Conservation (phyloP, 768 basidiomycete genomes). For the Dioszegia crocea region DNA sequence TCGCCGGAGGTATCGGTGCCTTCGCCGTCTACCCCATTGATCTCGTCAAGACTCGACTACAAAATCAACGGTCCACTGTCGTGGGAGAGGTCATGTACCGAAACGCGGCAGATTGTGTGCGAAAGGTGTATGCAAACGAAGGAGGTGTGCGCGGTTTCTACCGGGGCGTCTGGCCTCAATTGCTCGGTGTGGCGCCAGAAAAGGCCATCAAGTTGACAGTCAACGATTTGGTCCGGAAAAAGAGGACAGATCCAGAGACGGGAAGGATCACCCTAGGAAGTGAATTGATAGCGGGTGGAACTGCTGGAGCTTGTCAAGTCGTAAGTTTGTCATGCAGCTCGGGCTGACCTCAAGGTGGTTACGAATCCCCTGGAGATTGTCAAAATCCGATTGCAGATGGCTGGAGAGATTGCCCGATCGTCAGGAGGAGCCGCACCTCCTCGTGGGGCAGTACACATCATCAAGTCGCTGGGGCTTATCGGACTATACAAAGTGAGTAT, state of each 20-base stretch:
- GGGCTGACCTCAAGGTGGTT: slow-evolving; percentile 62
- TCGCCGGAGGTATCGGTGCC: slow-evolving; percentile 90
- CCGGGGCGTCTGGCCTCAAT: slow-evolving; percentile 88
- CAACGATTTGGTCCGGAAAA: slow-evolving; percentile 80
- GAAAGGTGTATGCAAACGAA: slow-evolving; percentile 90
- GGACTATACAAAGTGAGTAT: slow-evolving; percentile 68
- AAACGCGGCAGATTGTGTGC: slow-evolving; percentile 90
- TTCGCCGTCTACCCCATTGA: slow-evolving; percentile 97
- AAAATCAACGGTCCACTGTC: slow-evolving; percentile 94
- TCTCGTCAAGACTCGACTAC: slow-evolving; percentile 63
- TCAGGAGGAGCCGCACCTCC: slow-evolving; percentile 65
- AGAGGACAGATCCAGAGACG: slow-evolving; percentile 88
- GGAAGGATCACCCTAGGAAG: slow-evolving; percentile 85
- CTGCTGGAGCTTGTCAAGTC: slow-evolving; percentile 95
- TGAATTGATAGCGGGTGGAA: slow-evolving; percentile 87
- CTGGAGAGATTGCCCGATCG: slow-evolving; percentile 80
- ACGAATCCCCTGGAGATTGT: slow-evolving; percentile 76
- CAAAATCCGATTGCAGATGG: slow-evolving; percentile 49
- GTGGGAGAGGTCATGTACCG: slow-evolving; percentile 96
- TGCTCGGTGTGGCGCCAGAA: slow-evolving; percentile 59
- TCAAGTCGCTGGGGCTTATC: slow-evolving; percentile 83
- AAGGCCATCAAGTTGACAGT: slow-evolving; percentile 93
- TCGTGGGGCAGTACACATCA: slow-evolving; percentile 84
- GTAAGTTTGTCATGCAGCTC: slow-evolving; percentile 56
- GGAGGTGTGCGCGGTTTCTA: slow-evolving; percentile 82